A percentile compares a stretch with the other conserved stretches of the same genome.
These are phyloP conservation scores for Protomyces inundatus DNA, from an alignment of 1,139 yeast species.

Conservation along the genomic window DNA sequence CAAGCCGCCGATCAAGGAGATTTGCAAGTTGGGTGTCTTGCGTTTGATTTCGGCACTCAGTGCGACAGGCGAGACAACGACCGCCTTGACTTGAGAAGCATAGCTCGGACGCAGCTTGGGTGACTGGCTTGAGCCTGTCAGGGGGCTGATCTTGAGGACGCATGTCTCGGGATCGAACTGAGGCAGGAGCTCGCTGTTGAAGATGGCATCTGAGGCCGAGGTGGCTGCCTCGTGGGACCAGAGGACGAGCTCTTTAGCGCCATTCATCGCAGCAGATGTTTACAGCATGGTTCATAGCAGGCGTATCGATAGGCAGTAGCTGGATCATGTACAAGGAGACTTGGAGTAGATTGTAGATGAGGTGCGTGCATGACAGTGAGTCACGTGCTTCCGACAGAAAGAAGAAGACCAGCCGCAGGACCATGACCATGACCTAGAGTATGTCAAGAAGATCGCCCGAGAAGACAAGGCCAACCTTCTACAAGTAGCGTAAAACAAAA, in stretches of 20 bases:
- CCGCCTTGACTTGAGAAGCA: neutral
- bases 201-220: conserved; percentile 54
- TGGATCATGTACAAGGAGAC: no score
- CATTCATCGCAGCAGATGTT: conserved; percentile 25
- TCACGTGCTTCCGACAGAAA: no score
- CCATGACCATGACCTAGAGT: no score
- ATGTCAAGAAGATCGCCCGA: no score
- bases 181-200: conserved; percentile 56
- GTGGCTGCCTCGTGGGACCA: conserved; percentile 71
- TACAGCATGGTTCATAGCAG: no score
- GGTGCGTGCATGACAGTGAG: no score
- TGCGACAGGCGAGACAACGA: conserved; percentile 10
- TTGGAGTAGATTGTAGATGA: no score
- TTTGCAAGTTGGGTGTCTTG: conserved; percentile 28
- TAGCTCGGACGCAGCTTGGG: conserved; percentile 1
- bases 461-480: no score
- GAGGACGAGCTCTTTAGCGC: conserved; percentile 44
- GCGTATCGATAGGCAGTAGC: no score
- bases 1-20: conserved; percentile 21
- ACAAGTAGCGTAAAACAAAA: no score
- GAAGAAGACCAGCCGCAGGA: no score
- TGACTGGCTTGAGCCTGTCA: neutral
- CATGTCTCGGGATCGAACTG: conserved; percentile 41
- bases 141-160: conserved; percentile 1
- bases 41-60: conserved; percentile 19